Conservation (phyloP, 2,329 filamentous ascomycete species). For the Aspergillus proliferans region DNA sequence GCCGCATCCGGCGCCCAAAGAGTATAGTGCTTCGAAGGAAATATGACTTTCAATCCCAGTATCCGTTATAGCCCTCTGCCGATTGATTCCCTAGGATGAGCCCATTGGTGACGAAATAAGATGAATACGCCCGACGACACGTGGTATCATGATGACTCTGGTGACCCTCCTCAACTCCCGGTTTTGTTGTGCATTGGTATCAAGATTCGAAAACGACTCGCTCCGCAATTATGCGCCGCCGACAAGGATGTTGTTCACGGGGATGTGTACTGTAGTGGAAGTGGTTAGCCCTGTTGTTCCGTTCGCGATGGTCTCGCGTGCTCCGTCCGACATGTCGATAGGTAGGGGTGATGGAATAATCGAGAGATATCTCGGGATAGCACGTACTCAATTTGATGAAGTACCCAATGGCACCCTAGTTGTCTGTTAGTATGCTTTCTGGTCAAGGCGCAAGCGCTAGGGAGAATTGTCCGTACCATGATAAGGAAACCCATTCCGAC, state of each 20-base stretch:
- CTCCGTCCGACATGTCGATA: not conserved
- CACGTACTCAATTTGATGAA: constrained; percentile 54
- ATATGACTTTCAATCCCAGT: not conserved
- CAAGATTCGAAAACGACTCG: not conserved
- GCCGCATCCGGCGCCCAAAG: not conserved
- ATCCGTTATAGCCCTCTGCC: not conserved
- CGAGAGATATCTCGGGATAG: not conserved
- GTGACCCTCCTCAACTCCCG: not conserved
- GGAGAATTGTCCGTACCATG: constrained; percentile 35
- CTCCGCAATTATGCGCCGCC: constrained; percentile 34
- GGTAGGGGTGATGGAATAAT: not conserved
- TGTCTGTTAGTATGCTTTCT: constrained; percentile 7
- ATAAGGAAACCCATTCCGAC: constrained; percentile 56
- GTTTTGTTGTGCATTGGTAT: constrained; percentile 1
- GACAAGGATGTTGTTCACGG: constrained; percentile 47
- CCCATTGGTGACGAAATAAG: not conserved
- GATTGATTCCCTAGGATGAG: not conserved
- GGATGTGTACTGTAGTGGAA: constrained; percentile 39
- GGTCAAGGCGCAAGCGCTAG: not conserved
- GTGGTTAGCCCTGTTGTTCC: constrained; percentile 9
- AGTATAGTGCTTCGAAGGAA: not conserved
- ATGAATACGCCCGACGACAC: not conserved
- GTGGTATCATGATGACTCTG: not conserved
- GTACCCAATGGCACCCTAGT: constrained; percentile 50
- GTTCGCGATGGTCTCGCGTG: not conserved